These are phyloP conservation scores for Penicillium glabrum DNA, from an alignment of 2,329 filamentous ascomycete genomes.

Conservation along the genomic window DNA sequence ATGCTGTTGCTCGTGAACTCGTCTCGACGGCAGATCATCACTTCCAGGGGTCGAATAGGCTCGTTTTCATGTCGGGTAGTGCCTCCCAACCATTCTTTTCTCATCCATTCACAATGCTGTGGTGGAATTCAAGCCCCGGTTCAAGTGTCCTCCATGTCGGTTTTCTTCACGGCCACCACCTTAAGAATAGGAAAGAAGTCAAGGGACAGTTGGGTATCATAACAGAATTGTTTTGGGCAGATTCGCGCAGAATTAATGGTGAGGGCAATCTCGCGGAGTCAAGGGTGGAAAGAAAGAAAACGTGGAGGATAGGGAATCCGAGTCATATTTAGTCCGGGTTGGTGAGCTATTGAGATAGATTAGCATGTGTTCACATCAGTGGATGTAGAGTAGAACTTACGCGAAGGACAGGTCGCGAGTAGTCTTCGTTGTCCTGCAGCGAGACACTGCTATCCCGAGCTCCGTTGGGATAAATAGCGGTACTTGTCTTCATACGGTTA, in stretches of 20 bases:
- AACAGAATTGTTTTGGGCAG: constrained; percentile 35
- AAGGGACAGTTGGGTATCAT: constrained; percentile 41
- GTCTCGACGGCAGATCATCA: constrained; percentile 1
- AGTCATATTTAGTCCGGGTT: constrained; percentile 34
- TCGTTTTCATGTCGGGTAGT: background rate
- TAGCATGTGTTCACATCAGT: constrained; percentile 9
- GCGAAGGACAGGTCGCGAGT: constrained; percentile 46
- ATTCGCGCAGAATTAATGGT: constrained; percentile 29
- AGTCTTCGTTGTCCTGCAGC: constrained; percentile 50
- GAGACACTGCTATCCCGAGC: constrained; percentile 45
- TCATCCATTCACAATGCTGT: background rate
- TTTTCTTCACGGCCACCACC: background rate
- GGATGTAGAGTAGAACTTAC: constrained; percentile 28
- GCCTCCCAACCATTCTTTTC: background rate
- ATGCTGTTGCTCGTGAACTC: constrained; percentile 9
- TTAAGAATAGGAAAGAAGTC: constrained; percentile 22
- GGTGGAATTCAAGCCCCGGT: background rate
- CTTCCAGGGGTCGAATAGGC: background rate
- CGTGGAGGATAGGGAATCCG: constrained; percentile 5
- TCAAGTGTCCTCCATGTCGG: constrained; percentile 1
- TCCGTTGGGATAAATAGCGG: constrained; percentile 42
- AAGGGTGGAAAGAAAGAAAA: constrained; percentile 14
- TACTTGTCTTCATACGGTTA: constrained; percentile 42
- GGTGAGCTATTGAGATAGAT: constrained; percentile 27
- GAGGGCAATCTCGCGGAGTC: constrained; percentile 13